Percentiles rank a stretch among this genome's conserved stretches.
These are phyloP conservation scores for Colletotrichum sp. DNA, from an alignment of 2,329 filamentous ascomycete genomes.

Conservation along the genomic window DNA sequence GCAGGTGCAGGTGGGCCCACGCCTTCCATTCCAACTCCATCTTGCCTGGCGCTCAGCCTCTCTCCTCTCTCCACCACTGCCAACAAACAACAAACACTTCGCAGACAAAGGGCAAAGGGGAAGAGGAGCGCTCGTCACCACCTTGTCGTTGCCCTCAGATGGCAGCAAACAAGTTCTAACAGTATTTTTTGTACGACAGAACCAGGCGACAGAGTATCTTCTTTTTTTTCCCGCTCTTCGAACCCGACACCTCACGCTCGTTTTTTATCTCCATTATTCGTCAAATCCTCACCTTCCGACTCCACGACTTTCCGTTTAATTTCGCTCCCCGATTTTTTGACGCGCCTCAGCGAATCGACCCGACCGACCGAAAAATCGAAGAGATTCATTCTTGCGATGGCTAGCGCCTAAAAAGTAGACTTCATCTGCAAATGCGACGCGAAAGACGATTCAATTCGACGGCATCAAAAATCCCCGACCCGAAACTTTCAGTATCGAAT, in stretches of 20 bases:
- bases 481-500: conserved; percentile 1
- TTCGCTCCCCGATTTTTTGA: conserved; percentile 2
- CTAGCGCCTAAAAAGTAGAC: conserved; percentile 14
- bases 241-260: conserved; percentile 15
- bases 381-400: not conserved
- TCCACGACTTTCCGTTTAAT: conserved; percentile 17
- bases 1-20: conserved; percentile 15
- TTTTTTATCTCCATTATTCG: conserved; percentile 6
- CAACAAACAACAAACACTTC: conserved; percentile 20
- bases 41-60: conserved; percentile 19
- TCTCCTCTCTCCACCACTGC: conserved; percentile 9
- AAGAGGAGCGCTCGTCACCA: not conserved
- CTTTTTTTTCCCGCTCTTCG: not conserved
- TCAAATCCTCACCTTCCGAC: not conserved
- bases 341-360: conserved; percentile 3
- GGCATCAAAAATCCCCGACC: not conserved
- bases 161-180: conserved; percentile 19
- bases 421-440: conserved; percentile 15
- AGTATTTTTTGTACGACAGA: not conserved
- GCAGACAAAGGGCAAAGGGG: conserved; percentile 10
- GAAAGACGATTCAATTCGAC: not conserved
- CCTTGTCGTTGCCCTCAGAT: conserved; percentile 3
- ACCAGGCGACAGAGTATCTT: conserved; percentile 9
- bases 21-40: conserved; percentile 17
- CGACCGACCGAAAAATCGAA: not conserved